These are phyloP conservation scores for Cyclotella baltica DNA, from an alignment of 108 stramenopile genomes.

Conservation along the genomic window DNA sequence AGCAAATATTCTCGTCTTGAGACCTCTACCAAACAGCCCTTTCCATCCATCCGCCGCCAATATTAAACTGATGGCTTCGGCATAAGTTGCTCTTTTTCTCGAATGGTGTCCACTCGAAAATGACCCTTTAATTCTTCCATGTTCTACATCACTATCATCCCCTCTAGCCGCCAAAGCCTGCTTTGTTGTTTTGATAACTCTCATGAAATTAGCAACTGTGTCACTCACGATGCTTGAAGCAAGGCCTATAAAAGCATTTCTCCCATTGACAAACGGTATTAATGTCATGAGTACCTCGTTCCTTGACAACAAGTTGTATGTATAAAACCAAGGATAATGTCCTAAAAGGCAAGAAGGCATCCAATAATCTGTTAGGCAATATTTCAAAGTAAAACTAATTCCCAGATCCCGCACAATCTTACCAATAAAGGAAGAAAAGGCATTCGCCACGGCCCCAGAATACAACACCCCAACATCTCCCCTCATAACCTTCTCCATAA, in stretches of 20 bases:
- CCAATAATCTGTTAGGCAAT: neutral
- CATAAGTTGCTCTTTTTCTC: conserved; percentile 59
- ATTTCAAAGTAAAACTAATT: neutral
- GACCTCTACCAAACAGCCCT: conserved; percentile 86
- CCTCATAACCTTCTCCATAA: conserved; percentile 67
- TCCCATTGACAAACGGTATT: conserved; percentile 52
- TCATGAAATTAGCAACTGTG: conserved; percentile 77
- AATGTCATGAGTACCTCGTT: conserved; percentile 43
- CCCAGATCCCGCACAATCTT: neutral
- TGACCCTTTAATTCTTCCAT: neutral
- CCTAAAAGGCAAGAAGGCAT: conserved; percentile 1
- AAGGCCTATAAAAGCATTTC: conserved; percentile 82
- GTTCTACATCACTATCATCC: conserved; percentile 1
- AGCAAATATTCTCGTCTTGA: too few relatives aligned
- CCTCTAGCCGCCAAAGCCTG: conserved; percentile 74
- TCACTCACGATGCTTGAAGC: conserved; percentile 80
- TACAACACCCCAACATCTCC: conserved; percentile 80
- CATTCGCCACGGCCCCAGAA: conserved; percentile 74
- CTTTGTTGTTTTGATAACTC: conserved; percentile 91
- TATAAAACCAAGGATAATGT: conserved; percentile 90
- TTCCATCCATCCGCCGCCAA: conserved; percentile 87
- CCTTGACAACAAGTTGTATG: conserved; percentile 68
- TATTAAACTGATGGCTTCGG: conserved; percentile 74
- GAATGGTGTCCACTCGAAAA: neutral
- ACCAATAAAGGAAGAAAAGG: conserved; percentile 62